Evolutionary conservation across 2,329 filamentous ascomycete genomes (phyloP).

Genomic region (Claviceps sp.): DNA sequence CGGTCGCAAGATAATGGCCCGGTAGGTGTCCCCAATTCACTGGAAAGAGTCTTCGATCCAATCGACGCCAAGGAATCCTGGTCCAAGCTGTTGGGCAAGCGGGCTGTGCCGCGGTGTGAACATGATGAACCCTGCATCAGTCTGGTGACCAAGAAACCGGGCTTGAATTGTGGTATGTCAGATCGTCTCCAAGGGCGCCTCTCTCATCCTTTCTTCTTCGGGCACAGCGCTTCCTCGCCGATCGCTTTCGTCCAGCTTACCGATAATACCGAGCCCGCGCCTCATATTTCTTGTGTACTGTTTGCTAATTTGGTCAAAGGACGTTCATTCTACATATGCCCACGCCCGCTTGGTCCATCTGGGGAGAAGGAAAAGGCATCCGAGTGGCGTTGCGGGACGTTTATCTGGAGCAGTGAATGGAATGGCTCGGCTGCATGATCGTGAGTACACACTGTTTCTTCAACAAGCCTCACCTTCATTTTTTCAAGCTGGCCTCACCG

Average conservation of each 20-base stretch:
- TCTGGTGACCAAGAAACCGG: constrained; percentile 76
- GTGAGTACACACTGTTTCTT: too few species aligned
- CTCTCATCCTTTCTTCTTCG: too few species aligned
- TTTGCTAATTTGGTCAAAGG: constrained; percentile 22
- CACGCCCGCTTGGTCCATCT: constrained; percentile 67
- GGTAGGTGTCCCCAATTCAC: constrained; percentile 1
- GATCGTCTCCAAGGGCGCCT: not conserved
- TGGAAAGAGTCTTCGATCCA: constrained; percentile 46
- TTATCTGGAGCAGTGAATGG: constrained; percentile 58
- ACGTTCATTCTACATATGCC: constrained; percentile 50
- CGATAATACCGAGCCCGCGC: not conserved
- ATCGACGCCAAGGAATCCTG: constrained; percentile 68
- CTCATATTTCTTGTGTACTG: not conserved
- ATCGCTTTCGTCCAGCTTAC: not conserved
- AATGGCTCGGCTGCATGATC: constrained; percentile 14
- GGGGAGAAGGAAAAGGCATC: constrained; percentile 75
- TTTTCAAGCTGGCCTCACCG: too few species aligned
- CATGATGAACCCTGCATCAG: constrained; percentile 80
- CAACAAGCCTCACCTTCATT: too few species aligned
- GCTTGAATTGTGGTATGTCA: constrained; percentile 60
- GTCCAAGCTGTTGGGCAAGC: constrained; percentile 70
- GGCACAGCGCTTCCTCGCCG: not conserved
- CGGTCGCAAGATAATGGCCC: not conserved
- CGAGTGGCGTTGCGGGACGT: constrained; percentile 78
- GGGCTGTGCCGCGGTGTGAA: constrained; percentile 65